A percentile compares a stretch with the other conserved stretches of the same genome.
Conservation (phyloP, 768 basidiomycete species). For the Rhizopogon sp. region DNA sequence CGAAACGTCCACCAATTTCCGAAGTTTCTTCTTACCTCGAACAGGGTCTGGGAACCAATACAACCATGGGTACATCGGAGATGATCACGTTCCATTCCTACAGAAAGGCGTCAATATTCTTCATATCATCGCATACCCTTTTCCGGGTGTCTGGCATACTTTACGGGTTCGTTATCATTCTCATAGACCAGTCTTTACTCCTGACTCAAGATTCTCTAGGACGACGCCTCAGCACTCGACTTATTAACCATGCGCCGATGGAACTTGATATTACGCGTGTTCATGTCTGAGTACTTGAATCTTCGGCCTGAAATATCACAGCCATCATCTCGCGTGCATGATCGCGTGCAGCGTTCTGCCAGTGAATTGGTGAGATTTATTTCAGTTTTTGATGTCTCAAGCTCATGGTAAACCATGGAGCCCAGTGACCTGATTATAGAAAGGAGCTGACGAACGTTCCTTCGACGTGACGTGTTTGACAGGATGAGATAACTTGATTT, state of each 20-base stretch:
- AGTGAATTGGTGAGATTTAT: conserved; percentile 42
- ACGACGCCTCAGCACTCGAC: conserved; percentile 85
- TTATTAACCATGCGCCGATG: conserved; percentile 82
- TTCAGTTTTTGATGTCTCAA: not conserved
- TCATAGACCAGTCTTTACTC: not conserved
- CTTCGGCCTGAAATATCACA: conserved; percentile 46
- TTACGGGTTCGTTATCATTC: conserved; percentile 45
- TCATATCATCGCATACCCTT: conserved; percentile 86
- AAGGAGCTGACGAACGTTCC: not conserved
- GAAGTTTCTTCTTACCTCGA: conserved; percentile 66
- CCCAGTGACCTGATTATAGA: not conserved
- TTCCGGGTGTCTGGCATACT: conserved; percentile 89
- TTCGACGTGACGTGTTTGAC: too few species aligned
- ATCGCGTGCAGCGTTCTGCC: conserved; percentile 31
- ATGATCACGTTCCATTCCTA: conserved; percentile 94
- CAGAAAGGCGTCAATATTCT: conserved; percentile 77
- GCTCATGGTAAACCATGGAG: not conserved
- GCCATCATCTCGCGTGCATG: conserved; percentile 12
- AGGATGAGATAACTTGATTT: not conserved
- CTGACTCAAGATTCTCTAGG: conserved; percentile 41
- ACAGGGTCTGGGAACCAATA: conserved; percentile 21
- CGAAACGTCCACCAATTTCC: conserved; percentile 37
- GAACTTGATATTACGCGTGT: conserved; percentile 84
- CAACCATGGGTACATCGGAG: conserved; percentile 64
- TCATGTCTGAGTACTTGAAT: conserved; percentile 86